phyloP scores from a whole-genome alignment of 306 rosid genomes.

The Cucurbita pepo region DNA sequence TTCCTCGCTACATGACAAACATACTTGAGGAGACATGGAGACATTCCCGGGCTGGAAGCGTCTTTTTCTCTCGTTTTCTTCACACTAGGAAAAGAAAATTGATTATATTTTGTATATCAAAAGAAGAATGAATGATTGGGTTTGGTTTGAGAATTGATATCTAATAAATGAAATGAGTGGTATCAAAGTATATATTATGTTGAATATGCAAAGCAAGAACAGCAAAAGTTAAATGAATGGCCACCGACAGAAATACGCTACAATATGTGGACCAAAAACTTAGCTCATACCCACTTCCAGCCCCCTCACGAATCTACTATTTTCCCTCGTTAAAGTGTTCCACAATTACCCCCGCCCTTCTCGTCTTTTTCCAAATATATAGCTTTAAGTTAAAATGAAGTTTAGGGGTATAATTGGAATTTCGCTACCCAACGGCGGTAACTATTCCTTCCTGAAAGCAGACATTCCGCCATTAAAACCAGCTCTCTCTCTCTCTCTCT shows the following conservation, averaged over 20 bases:
- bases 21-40: too few relatives aligned
- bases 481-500: conserved; percentile 3
- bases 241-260: conserved; percentile 4
- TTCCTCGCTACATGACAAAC: too few relatives aligned
- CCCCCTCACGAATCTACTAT: not conserved
- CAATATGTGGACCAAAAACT: not conserved
- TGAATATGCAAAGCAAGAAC: not conserved
- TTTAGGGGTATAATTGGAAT: not conserved
- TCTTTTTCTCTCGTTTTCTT: too few relatives aligned
- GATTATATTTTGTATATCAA: too few relatives aligned
- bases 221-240: not conserved
- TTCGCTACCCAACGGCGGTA: not conserved
- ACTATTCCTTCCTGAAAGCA: not conserved
- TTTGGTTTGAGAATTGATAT: too few relatives aligned
- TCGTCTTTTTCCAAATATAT: not conserved
- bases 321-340: not conserved
- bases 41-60: too few relatives aligned
- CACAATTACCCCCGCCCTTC: not conserved
- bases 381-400: not conserved
- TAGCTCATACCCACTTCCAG: not conserved
- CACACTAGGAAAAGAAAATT: too few relatives aligned
- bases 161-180: too few relatives aligned
- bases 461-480: not conserved
- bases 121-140: too few relatives aligned
- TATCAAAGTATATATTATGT: too few relatives aligned